Evolutionary conservation across 768 basidiomycete species (phyloP), one percentile per base, ranked within the genome.

Genomic region (Gyrodon lividus): DNA sequence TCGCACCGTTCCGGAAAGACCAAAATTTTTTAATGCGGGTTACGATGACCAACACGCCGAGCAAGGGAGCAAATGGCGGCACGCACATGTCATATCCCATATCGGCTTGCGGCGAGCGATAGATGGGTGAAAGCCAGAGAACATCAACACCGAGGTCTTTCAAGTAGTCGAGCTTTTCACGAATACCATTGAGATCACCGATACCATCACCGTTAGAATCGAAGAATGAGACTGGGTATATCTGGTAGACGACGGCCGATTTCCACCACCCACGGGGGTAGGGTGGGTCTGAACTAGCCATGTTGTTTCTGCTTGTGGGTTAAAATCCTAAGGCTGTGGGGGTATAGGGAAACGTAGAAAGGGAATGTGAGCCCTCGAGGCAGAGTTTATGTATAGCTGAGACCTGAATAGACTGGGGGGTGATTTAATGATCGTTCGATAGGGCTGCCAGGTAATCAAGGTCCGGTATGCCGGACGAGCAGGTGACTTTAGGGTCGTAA

Each of bases 11-110:
- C 26, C 30, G 31, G 30, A 20, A 22, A 33, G n/a, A 48, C 19
- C n/a, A n/a, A n/a, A 5, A n/a, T 13, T 1, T 19, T 22, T 34
- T 16, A 45, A 14, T 13, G 14, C 26, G 7, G 13, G 13, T n/a
- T 10, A 20, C 19, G 9, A 24, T 6, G 7, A 22, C 1, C 16
- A 13, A 10, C 5, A 23, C 50, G 4, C 3, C 2, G 31, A 19
- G 8, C 13, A n/a, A n/a, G n/a, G n/a, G n/a, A n/a, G n/a, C n/a
- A n/a, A n/a, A n/a, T n/a, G n/a, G 26, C 16, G n/a, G 5, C 6
- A 53, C 76, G 50, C 59, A 83, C 82, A 84, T 85, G 59, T 86
- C 84, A 52, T 87, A 86, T 7, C 84, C 86, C 84, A 87, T 87
- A 66, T 89, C 86, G 2, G 78, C 81, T 49, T 80, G 70, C 0